A percentile compares a stretch with the other conserved stretches of the same genome.
Conservation (phyloP, 495 filamentous ascomycete genomes). For the Pyronema omphalodes region DNA sequence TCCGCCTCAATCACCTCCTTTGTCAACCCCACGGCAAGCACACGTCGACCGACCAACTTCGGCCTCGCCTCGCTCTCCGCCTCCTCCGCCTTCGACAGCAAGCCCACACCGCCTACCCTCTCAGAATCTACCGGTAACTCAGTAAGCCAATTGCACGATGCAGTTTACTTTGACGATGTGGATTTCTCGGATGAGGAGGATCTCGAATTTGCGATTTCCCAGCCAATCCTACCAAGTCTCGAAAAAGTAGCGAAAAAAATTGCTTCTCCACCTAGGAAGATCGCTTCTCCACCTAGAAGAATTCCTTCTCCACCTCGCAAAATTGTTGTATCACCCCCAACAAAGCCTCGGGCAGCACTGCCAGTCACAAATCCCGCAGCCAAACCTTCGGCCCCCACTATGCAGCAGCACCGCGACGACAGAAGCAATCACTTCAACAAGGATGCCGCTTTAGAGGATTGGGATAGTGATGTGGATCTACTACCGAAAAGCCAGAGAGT, state of each 20-base stretch:
- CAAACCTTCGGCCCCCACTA: slow-evolving; percentile 13
- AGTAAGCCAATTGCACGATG: slow-evolving; percentile 14
- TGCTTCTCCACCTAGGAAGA: neutral
- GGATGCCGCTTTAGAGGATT: too few species aligned
- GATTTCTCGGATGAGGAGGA: slow-evolving; percentile 55
- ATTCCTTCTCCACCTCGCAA: neutral
- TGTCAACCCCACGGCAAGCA: too few species aligned
- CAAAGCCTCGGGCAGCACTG: neutral
- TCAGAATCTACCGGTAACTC: too few species aligned
- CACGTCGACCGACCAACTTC: too few species aligned
- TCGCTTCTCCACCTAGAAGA: neutral
- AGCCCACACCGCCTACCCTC: too few species aligned
- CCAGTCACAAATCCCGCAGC: neutral
- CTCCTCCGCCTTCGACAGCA: too few species aligned
- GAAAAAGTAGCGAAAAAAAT: slow-evolving; percentile 6
- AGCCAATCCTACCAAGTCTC: slow-evolving; percentile 18
- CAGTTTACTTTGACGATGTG: slow-evolving; percentile 38
- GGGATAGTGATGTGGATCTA: slow-evolving; percentile 7
- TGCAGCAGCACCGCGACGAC: neutral
- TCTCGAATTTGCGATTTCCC: slow-evolving; percentile 41
- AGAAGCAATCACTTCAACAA: too few species aligned
- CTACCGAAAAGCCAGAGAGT: slow-evolving; percentile 34
- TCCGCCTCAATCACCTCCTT: too few species aligned
- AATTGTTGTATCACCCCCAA: too few species aligned
- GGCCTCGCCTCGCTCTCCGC: too few species aligned